Evolutionary conservation across 2,329 filamentous ascomycete species (phyloP), one percentile per base, ranked within the genome.

Genomic region (Ophiostoma triangulosporum): DNA sequence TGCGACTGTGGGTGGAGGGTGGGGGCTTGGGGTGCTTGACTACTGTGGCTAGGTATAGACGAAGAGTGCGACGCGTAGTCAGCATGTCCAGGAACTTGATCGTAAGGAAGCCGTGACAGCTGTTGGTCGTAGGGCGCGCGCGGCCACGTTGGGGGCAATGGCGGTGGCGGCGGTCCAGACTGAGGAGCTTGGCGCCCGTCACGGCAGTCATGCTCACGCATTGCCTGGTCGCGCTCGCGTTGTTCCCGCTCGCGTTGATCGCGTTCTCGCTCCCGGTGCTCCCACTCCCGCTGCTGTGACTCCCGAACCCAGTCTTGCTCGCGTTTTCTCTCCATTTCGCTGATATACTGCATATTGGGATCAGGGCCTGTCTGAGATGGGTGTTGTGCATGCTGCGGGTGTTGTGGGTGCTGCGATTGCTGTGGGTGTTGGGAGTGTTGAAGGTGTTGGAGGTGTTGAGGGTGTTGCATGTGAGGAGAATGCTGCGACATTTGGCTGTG

Each of bases 51-150:
- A 63, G 66, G 11, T 63, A 68, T 17, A 68, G 66, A 20, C 68
- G 64, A 43, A 72, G 70, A 38, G 73, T 72, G 57, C 70, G 70
- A 40, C 73, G 72, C 57, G 32, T 75, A 76, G 4, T 79, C 76
- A 54, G 12, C 38, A 2, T 53, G 33, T 4, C 79, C 75, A 54
- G 11, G 36, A 1, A 48, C 24, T 65, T 50, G 73, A 17, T 75
- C 73, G 50, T 70, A 75, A 22, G 67, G 64, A 31, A 68, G 65
- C 9, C 64, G 61, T 27, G 61, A 62, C 32, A 61, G 62, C 68
- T 71, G 73, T 17, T 62, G 64, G 20, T 75, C 73, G 55, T 70
- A 45, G 51, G 32, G 7, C 15, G 33, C n/a, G 24, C 52, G 36
- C 48, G 46, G 33, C 46, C 46, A 48, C 8, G 46, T 48, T 14